These are phyloP conservation scores for Rubia yunnanensis DNA, from an alignment of 257 asterid genomes.

Conservation along the genomic window DNA sequence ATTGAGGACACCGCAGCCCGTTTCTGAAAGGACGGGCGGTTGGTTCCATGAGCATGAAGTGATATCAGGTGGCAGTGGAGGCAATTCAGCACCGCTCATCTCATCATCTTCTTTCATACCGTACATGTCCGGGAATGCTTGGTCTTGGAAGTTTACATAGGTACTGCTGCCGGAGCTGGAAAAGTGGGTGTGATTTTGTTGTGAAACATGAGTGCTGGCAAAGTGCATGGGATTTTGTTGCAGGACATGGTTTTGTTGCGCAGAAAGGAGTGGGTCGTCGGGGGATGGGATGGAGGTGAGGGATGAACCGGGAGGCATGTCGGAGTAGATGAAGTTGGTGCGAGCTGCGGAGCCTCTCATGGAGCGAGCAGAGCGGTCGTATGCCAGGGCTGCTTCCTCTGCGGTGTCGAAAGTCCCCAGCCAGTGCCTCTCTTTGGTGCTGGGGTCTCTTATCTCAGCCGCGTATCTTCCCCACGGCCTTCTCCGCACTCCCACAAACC, in stretches of 20 bases:
- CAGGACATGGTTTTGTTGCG: neutral
- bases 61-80: slow-evolving; percentile 88
- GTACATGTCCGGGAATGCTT: neutral
- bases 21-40: slow-evolving; percentile 59
- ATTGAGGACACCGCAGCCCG: slow-evolving; percentile 60
- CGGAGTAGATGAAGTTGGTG: slow-evolving; percentile 84
- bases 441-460: slow-evolving; percentile 78
- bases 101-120: neutral
- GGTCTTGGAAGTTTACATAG: neutral
- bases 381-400: slow-evolving; percentile 83
- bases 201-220: neutral
- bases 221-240: neutral
- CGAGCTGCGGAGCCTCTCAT: slow-evolving; percentile 66
- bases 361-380: slow-evolving; percentile 80
- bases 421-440: slow-evolving; percentile 84
- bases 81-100: slow-evolving; percentile 37
- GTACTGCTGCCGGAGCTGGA: neutral
- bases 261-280: slow-evolving; percentile 37
- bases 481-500: slow-evolving; percentile 69
- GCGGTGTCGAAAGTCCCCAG: slow-evolving; percentile 87
- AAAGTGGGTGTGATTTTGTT: neutral
- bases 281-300: slow-evolving; percentile 79
- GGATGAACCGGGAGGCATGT: slow-evolving; percentile 83
- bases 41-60: slow-evolving; percentile 44
- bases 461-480: slow-evolving; percentile 95